Conservation (phyloP, 176 grass and related monocot species). For the Olyra latifolia region DNA sequence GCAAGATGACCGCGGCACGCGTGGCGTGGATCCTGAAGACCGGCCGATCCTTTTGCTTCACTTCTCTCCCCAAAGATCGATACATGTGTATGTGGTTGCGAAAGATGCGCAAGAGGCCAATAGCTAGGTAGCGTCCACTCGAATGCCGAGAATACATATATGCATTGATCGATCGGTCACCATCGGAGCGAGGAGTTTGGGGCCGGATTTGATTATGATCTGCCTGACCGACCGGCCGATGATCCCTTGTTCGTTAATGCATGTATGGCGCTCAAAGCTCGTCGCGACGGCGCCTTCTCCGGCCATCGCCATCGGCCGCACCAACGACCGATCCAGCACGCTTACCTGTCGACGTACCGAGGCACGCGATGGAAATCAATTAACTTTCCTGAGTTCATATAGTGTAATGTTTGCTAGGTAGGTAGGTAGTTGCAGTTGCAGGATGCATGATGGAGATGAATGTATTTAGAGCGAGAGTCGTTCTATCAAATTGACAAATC, state of each 20-base stretch:
- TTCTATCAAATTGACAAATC: no score
- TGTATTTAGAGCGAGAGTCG: neutral
- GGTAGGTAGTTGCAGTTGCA: neutral
- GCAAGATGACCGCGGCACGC: neutral
- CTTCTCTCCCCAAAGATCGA: conserved; percentile 31
- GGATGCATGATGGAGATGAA: neutral
- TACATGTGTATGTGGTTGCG: neutral
- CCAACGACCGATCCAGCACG: neutral
- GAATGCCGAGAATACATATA: conserved; percentile 18
- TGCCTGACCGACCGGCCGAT: neutral
- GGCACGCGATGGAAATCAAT: neutral
- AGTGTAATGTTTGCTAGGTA: no score
- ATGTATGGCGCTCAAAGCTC: neutral
- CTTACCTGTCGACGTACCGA: conserved; percentile 14
- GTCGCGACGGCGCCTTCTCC: conserved; percentile 14
- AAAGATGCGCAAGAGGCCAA: neutral
- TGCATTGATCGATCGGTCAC: conserved; percentile 4
- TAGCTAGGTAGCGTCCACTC: conserved; percentile 35
- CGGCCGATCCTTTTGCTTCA: conserved; percentile 41
- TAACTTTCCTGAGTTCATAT: neutral
- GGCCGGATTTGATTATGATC: neutral
- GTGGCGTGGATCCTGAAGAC: neutral
- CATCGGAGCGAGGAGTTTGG: conserved; percentile 20
- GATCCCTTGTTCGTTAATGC: conserved; percentile 20
- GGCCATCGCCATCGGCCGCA: conserved; percentile 15